Conservation (phyloP, 78 protist species). For the Guillardia theta region DNA sequence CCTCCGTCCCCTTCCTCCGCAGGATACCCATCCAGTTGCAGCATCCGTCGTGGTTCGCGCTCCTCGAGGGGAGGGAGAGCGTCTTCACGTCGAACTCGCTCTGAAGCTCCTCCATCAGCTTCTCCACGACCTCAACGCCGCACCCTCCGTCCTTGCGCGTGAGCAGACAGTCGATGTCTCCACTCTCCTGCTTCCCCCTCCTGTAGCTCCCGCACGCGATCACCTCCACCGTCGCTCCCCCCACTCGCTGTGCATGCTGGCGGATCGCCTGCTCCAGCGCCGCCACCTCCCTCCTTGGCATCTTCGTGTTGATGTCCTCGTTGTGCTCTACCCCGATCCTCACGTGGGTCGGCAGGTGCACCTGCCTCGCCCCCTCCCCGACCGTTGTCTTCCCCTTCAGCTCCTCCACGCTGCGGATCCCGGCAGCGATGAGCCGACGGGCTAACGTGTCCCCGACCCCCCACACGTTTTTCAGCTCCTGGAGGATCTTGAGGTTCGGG, state of each 20-base stretch:
- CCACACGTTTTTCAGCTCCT: not conserved
- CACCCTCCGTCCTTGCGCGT: not conserved
- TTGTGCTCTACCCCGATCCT: not conserved
- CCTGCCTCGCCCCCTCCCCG: not conserved
- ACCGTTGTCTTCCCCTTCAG: not conserved
- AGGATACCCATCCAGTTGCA: no score
- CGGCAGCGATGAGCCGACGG: not conserved
- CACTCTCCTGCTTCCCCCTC: not conserved
- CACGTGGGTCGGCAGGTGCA: not conserved
- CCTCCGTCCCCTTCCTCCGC: no score
- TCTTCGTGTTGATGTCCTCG: not conserved
- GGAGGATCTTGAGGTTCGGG: not conserved
- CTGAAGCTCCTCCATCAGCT: not conserved
- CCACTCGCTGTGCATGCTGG: not conserved
- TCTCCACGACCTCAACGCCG: not conserved
- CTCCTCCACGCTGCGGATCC: not conserved
- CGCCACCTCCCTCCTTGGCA: not conserved
- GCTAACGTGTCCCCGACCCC: not conserved
- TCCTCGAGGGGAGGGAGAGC: not conserved
- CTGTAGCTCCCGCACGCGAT: constrained; percentile 2
- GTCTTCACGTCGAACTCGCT: not conserved
- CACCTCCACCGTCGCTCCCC: not conserved
- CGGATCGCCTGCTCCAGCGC: not conserved
- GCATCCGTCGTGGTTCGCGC: no score
- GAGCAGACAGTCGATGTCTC: constrained; percentile 36